phyloP scores from a whole-genome alignment of 148 eudicot genomes.

The Rhododendron mucronatum region DNA sequence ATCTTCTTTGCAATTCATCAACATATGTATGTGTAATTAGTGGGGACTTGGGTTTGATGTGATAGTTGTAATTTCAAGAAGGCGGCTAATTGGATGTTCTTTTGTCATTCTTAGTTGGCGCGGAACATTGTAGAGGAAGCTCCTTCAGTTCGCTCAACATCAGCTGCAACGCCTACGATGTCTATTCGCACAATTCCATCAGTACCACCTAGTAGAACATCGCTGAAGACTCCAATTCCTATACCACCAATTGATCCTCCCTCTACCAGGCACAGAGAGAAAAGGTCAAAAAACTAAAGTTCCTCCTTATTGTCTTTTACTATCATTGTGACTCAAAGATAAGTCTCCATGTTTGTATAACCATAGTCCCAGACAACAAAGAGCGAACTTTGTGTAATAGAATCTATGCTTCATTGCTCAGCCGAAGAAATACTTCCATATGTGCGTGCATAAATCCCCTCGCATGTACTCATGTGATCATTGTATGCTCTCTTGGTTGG shows the following conservation, averaged over 20 bases:
- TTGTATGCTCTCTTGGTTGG: not conserved
- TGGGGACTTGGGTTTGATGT: not conserved
- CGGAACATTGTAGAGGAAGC: conserved; percentile 71
- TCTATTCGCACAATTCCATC: conserved; percentile 50
- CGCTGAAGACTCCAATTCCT: conserved; percentile 53
- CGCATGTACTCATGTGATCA: not conserved
- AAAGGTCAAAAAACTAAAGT: conserved; percentile 39
- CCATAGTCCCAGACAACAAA: not conserved
- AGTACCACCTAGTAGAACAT: conserved; percentile 44
- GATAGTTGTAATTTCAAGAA: not conserved
- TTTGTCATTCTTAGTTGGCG: conserved; percentile 58
- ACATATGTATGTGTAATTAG: not conserved
- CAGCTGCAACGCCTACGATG: conserved; percentile 69
- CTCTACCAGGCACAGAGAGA: conserved; percentile 42
- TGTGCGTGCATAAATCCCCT: not conserved
- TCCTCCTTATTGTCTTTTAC: not conserved
- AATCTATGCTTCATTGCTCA: not conserved
- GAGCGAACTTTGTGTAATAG: not conserved
- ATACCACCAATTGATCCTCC: conserved; percentile 79
- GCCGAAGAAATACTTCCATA: not conserved
- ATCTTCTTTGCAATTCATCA: not conserved
- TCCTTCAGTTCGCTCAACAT: conserved; percentile 73
- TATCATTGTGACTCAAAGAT: not conserved
- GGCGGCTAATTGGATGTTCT: conserved; percentile 14
- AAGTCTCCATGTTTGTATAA: not conserved